phyloP scores from a whole-genome alignment of 2,329 filamentous ascomycete species.

The Phialophora tarda region DNA sequence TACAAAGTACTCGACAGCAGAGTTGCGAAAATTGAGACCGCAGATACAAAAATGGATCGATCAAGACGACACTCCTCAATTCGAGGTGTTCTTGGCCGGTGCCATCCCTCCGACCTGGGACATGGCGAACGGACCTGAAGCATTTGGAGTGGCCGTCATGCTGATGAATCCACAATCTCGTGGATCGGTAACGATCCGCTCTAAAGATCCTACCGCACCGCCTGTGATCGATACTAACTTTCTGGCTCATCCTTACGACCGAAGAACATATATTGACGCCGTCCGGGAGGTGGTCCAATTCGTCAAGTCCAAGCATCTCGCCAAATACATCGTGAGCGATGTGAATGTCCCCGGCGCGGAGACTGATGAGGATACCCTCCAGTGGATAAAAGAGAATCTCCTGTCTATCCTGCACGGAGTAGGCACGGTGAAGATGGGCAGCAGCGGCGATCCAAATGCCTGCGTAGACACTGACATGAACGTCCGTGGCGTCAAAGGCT shows the following conservation, averaged over 20 bases:
- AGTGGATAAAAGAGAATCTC: background rate
- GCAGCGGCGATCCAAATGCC: background rate
- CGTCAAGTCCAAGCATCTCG: background rate
- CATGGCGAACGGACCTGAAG: background rate
- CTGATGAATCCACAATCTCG: constrained; percentile 29
- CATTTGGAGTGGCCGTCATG: constrained; percentile 47
- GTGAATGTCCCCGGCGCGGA: background rate
- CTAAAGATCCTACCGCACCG: constrained; percentile 17
- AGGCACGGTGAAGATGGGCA: constrained; percentile 1
- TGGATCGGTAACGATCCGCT: constrained; percentile 24
- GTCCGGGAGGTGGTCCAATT: background rate
- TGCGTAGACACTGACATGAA: constrained; percentile 2
- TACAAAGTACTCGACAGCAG: background rate
- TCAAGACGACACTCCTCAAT: background rate
- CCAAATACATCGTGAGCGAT: background rate
- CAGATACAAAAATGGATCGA: background rate
- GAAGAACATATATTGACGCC: constrained; percentile 9
- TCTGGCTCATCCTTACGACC: constrained; percentile 32
- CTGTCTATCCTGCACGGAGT: background rate
- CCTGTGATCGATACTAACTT: constrained; percentile 22
- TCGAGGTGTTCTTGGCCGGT: constrained; percentile 1
- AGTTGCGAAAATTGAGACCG: background rate
- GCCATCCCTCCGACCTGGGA: background rate
- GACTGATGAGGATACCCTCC: background rate
- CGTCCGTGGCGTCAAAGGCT: background rate